Percentiles rank a stretch among this genome's conserved stretches.
phyloP scores from a whole-genome alignment of 352 stramenopile species.

The Thalassiosira livingstoniorum region DNA sequence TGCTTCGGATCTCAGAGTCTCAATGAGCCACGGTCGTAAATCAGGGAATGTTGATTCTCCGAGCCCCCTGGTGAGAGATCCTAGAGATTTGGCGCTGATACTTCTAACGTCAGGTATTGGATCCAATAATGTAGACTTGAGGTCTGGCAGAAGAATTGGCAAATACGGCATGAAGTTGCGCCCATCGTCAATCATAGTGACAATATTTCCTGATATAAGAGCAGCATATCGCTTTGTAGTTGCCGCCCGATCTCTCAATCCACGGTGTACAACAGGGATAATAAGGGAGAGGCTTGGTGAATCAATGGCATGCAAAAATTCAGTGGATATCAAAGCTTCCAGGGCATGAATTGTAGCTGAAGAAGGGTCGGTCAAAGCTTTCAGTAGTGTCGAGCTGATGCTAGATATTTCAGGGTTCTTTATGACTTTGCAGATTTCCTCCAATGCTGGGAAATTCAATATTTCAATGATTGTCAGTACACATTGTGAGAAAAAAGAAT shows the following conservation, averaged over 20 bases:
- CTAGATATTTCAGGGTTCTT: slow-evolving; percentile 98
- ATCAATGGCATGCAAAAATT: slow-evolving; percentile 99
- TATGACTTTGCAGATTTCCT: slow-evolving; percentile 98
- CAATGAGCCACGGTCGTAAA: slow-evolving; percentile 96
- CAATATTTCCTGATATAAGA: slow-evolving; percentile 99
- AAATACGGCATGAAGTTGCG: slow-evolving; percentile 98
- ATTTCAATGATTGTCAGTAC: too few relatives aligned
- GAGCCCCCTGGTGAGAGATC: slow-evolving; percentile 92
- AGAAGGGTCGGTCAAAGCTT: slow-evolving; percentile 93
- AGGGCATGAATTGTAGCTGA: slow-evolving; percentile 89
- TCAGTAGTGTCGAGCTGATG: slow-evolving; percentile 93
- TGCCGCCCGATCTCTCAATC: slow-evolving; percentile 95
- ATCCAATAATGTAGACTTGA: slow-evolving; percentile 89
- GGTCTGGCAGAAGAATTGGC: slow-evolving; percentile 93
- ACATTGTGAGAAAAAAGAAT: too few relatives aligned
- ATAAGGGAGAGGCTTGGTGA: slow-evolving; percentile 98
- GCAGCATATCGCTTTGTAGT: slow-evolving; percentile 98
- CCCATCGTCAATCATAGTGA: slow-evolving; percentile 97
- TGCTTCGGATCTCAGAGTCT: slow-evolving; percentile 93
- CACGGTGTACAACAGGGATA: slow-evolving; percentile 98
- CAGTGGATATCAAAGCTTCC: slow-evolving; percentile 96
- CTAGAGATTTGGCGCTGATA: slow-evolving; percentile 92
- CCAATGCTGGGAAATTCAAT: slow-evolving; percentile 93
- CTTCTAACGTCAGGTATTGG: slow-evolving; percentile 75
- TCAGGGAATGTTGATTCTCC: slow-evolving; percentile 95